phyloP scores from a whole-genome alignment of 2,329 filamentous ascomycete species.

The Colletotrichum echinochloae region DNA sequence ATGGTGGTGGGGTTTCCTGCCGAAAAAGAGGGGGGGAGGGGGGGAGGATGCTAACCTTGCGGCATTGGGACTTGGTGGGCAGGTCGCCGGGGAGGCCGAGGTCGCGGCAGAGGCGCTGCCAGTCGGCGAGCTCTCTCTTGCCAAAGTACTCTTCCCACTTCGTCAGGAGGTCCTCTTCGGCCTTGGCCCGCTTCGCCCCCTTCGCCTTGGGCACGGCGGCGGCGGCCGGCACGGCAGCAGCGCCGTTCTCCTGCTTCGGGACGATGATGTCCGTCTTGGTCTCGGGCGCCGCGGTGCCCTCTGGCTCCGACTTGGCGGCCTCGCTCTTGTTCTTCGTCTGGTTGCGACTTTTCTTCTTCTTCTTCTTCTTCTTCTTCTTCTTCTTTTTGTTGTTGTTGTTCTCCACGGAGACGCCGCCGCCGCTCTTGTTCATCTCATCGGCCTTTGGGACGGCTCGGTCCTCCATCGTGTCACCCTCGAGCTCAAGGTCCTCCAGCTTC shows the following conservation, averaged over 20 bases:
- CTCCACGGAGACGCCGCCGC: too few relatives aligned
- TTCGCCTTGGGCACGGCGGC: not conserved
- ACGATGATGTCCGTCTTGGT: not conserved
- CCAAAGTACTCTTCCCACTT: conserved; percentile 50
- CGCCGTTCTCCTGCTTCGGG: not conserved
- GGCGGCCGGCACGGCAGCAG: not conserved
- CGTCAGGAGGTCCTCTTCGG: not conserved
- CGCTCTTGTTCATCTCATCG: not conserved
- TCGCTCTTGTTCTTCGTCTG: not conserved
- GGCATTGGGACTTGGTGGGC: conserved; percentile 58
- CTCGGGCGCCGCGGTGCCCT: not conserved
- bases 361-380: not conserved
- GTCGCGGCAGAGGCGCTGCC: conserved; percentile 59
- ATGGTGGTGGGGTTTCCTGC: not conserved
- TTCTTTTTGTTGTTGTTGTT: too few relatives aligned
- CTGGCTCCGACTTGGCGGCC: conserved; percentile 12
- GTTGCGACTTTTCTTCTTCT: not conserved
- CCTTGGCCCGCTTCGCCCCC: not conserved
- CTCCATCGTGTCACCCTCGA: not conserved
- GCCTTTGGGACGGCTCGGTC: not conserved
- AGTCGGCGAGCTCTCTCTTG: conserved; percentile 52
- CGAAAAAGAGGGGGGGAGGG: too few relatives aligned
- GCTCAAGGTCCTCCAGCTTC: not conserved
- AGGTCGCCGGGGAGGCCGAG: conserved; percentile 54
- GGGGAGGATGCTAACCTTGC: conserved; percentile 51